phyloP scores from a whole-genome alignment of 208 protist genomes.

The Naegleria fowleri region DNA sequence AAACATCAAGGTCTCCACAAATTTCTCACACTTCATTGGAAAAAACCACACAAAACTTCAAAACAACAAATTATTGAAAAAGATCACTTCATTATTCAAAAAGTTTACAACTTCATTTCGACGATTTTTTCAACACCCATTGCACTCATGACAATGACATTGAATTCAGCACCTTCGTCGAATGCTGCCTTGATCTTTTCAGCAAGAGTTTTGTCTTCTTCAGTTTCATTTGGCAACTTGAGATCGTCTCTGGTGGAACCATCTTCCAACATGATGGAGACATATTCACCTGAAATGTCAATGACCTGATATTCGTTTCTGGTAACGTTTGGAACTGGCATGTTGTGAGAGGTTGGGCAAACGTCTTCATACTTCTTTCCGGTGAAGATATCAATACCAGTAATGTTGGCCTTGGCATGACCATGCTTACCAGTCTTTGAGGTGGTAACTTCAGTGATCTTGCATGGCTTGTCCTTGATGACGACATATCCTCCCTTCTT shows the following conservation, averaged over 20 bases:
- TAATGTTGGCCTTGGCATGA: constrained; percentile 95
- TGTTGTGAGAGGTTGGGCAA: constrained; percentile 92
- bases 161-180: constrained; percentile 82
- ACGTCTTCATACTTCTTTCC: constrained; percentile 96
- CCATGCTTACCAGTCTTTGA: constrained; percentile 99
- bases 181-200: constrained; percentile 50
- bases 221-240: constrained; percentile 76
- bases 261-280: constrained; percentile 79
- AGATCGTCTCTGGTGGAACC: constrained; percentile 89
- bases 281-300: constrained; percentile 82
- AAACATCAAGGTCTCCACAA: no score
- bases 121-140: constrained; percentile 90
- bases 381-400: constrained; percentile 95
- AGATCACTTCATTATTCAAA: no score
- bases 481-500: constrained; percentile 78
- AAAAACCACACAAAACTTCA: no score
- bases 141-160: constrained; percentile 83
- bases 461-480: constrained; percentile 86
- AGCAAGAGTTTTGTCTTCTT: constrained; percentile 76
- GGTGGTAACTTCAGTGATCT: constrained; percentile 93
- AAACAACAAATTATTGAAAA: no score
- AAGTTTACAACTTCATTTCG: constrained; percentile 31
- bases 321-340: constrained; percentile 88
- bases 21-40: no score
- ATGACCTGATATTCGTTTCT: constrained; percentile 86